phyloP scores from a whole-genome alignment of 176 grass and related monocot genomes.

The Chloris gayana region DNA sequence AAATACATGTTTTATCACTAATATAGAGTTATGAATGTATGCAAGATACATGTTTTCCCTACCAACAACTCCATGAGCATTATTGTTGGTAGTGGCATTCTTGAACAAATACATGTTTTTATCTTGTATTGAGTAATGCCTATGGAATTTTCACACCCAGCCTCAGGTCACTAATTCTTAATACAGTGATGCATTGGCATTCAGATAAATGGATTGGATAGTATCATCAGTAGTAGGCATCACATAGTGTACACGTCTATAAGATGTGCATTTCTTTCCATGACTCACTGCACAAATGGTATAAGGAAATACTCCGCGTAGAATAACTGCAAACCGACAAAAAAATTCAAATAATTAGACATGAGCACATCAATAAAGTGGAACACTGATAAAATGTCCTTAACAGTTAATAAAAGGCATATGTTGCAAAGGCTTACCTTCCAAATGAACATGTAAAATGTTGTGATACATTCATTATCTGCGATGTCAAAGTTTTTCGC shows the following conservation, averaged over 20 bases:
- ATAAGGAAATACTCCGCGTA: constrained; percentile 85
- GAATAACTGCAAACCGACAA: constrained; percentile 62
- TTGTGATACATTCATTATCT: constrained; percentile 47
- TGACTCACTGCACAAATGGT: constrained; percentile 63
- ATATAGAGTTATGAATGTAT: neutral
- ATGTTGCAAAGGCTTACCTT: constrained; percentile 45
- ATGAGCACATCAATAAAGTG: neutral
- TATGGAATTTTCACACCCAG: neutral
- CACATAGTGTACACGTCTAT: neutral
- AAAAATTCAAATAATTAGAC: constrained; percentile 1
- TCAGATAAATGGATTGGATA: neutral
- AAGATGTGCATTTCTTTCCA: neutral
- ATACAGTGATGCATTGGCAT: neutral
- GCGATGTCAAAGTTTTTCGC: constrained; percentile 39
- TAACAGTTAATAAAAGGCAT: neutral
- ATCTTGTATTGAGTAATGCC: neutral
- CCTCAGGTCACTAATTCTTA: neutral
- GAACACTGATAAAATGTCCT: neutral
- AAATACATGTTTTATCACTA: neutral
- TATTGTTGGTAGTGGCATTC: too few relatives aligned
- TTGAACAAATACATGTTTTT: too few relatives aligned
- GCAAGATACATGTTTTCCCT: too few relatives aligned
- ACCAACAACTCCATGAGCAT: too few relatives aligned
- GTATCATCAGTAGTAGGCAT: neutral
- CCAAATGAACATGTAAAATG: constrained; percentile 99